phyloP scores from a whole-genome alignment of 1,284 basidiomycete genomes.

The Trichosporon sp. region DNA sequence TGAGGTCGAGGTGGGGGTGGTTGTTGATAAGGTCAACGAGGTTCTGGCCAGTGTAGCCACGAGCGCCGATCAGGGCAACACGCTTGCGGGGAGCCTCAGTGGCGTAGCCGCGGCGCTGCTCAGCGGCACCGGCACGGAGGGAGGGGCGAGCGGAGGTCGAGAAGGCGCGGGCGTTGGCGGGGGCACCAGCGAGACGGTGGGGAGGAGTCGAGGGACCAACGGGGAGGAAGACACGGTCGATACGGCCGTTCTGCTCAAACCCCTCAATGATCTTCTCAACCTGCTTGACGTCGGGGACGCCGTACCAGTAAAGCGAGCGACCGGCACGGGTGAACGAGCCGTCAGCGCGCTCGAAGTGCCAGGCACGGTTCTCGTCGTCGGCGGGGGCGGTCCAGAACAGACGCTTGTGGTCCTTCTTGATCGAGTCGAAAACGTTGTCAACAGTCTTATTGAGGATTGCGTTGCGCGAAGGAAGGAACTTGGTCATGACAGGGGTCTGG shows the following conservation, averaged over 20 bases:
- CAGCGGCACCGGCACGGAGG: constrained; percentile 61
- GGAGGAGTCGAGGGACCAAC: constrained; percentile 79
- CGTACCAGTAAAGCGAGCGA: constrained; percentile 94
- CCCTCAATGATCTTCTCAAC: constrained; percentile 82
- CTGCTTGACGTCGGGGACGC: constrained; percentile 86
- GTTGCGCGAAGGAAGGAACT: constrained; percentile 82
- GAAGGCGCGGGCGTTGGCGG: constrained; percentile 64
- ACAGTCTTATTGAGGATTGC: constrained; percentile 92
- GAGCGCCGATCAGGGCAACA: constrained; percentile 92
- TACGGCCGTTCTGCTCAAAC: constrained; percentile 82
- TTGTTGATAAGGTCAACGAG: constrained; percentile 79
- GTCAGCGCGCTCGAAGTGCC: constrained; percentile 99
- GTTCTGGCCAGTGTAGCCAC: constrained; percentile 90
- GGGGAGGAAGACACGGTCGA: constrained; percentile 85
- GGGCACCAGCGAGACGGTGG: constrained; percentile 59
- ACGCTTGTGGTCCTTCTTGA: constrained; percentile 91
- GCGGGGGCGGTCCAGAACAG: constrained; percentile 96
- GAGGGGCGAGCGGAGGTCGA: constrained; percentile 68
- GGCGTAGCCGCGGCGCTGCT: constrained; percentile 56
- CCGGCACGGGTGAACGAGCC: constrained; percentile 96
- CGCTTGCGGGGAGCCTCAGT: constrained; percentile 73
- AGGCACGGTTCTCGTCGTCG: constrained; percentile 92
- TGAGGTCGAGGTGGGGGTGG: constrained; percentile 85
- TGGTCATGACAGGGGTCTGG: constrained; percentile 88
- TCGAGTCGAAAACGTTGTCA: constrained; percentile 95